A percentile compares a stretch with the other conserved stretches of the same genome.
Evolutionary conservation across 2,329 filamentous ascomycete species (phyloP).

Genomic region (Calonectria honghensis): DNA sequence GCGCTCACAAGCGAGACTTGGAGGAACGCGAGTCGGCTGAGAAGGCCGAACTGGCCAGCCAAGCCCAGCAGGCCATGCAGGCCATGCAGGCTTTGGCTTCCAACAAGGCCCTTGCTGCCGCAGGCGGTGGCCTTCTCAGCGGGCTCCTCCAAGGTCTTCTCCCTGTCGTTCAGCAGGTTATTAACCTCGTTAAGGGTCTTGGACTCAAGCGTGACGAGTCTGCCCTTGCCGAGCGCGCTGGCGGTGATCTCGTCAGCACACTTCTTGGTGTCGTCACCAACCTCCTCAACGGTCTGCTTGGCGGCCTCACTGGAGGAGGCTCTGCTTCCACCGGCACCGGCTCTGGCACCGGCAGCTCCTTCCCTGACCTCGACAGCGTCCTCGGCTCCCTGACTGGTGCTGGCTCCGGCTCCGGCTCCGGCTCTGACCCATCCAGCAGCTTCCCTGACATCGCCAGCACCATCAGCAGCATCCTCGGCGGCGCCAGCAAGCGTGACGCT

Average conservation of each 20-base stretch:
- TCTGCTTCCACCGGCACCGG: background rate
- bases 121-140: background rate
- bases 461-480: constrained; percentile 22
- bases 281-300: constrained; percentile 3
- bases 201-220: constrained; percentile 12
- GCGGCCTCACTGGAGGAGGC: background rate
- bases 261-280: constrained; percentile 1
- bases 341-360: background rate
- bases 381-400: background rate
- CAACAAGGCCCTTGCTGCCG: background rate
- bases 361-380: background rate
- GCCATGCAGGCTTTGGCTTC: background rate
- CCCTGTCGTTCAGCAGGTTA: background rate
- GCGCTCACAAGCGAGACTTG: constrained; percentile 5
- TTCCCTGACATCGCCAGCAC: constrained; percentile 12
- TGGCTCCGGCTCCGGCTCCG: background rate
- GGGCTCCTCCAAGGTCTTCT: background rate
- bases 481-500: background rate
- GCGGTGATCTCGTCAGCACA: background rate
- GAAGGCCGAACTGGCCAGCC: constrained; percentile 1
- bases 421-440: background rate
- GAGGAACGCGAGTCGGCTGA: background rate
- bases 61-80: background rate
- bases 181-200: background rate
- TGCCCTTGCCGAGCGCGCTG: background rate